Evolutionary conservation across 768 basidiomycete genomes (phyloP), one percentile per base, ranked within the genome.

Genomic region (Russula sp.): DNA sequence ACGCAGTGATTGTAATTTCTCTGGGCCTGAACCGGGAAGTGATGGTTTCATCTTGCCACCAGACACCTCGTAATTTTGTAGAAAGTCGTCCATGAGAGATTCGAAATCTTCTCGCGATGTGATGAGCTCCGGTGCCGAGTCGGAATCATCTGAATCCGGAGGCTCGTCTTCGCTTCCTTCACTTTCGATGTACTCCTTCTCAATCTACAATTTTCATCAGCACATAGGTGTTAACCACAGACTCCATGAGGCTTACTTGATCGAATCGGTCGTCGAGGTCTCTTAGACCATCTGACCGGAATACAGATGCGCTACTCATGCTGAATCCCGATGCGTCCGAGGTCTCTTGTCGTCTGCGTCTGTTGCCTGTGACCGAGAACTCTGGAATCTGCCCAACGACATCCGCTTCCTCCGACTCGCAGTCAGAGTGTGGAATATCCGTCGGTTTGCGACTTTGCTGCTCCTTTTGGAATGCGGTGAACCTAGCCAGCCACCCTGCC

Each of bases 251-350:
- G 71, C 81, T 66, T 69, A 93, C 97, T 81, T 93, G 86, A 70
- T 98, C 95, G 72, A 98, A 99, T 13, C 87, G 83, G 72, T 98
- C 93, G 72, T 99, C 97, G 49, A 99, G 79, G 2, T 87, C 89
- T 57, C 91, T 85, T 32, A 98, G 76, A 0, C 92, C 87, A 69
- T 94, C 89, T 68, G 92, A 98, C 51, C 97, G 85, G 76, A 85
- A 90, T 90, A 98, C 93, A 16, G 93, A 93, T 3, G 93, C 94
- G 70, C 92, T 94, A 74, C 91, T 96, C 94, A 99, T 98, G 73
- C 90, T 92, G 79, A 96, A 96, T 14, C 92, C 94, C 24, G 92
- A 93, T 10, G 92, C 94, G 67, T 93, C 89, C 57, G 90, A 93
- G 0, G 85, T 80, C 3, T 86, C 87, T 69, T 86, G 86, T 67